These are phyloP conservation scores for Starmera amethionina DNA, from an alignment of 805 yeast genomes.

Conservation along the genomic window DNA sequence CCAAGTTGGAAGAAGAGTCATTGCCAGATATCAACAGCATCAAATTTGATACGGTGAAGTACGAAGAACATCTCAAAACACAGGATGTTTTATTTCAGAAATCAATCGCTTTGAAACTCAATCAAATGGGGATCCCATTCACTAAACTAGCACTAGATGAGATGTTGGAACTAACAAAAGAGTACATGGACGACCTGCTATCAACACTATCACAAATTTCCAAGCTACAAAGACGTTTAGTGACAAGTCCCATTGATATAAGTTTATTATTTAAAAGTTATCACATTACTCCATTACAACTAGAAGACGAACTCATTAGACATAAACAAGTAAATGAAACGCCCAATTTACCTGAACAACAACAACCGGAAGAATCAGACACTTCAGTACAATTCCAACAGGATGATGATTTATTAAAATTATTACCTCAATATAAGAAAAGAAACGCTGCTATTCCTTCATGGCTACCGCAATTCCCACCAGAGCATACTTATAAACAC, in stretches of 20 bases:
- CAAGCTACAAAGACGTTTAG: constrained; percentile 49
- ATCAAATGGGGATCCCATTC: too few relatives aligned
- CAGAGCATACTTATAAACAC: constrained; percentile 82
- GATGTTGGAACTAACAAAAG: constrained; percentile 24
- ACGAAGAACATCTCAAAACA: too few relatives aligned
- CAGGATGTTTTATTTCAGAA: too few relatives aligned
- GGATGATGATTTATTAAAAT: constrained; percentile 37
- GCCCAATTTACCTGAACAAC: not conserved
- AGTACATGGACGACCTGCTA: constrained; percentile 29
- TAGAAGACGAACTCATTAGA: constrained; percentile 26
- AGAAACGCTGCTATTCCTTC: constrained; percentile 44
- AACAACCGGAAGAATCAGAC: constrained; percentile 6
- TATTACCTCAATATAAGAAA: constrained; percentile 42
- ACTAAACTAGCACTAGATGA: constrained; percentile 12
- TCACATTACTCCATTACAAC: constrained; percentile 26
- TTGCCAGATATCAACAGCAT: too few relatives aligned
- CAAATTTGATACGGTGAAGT: too few relatives aligned
- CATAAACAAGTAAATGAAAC: constrained; percentile 9
- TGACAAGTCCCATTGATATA: constrained; percentile 45
- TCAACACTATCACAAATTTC: constrained; percentile 37
- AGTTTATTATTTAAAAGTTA: constrained; percentile 33
- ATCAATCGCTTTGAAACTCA: too few relatives aligned
- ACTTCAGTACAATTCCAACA: constrained; percentile 24
- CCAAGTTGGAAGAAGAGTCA: too few relatives aligned
- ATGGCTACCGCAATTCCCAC: constrained; percentile 86